Conservation (phyloP, 345 rosid species). For the Dovyalis caffra region DNA sequence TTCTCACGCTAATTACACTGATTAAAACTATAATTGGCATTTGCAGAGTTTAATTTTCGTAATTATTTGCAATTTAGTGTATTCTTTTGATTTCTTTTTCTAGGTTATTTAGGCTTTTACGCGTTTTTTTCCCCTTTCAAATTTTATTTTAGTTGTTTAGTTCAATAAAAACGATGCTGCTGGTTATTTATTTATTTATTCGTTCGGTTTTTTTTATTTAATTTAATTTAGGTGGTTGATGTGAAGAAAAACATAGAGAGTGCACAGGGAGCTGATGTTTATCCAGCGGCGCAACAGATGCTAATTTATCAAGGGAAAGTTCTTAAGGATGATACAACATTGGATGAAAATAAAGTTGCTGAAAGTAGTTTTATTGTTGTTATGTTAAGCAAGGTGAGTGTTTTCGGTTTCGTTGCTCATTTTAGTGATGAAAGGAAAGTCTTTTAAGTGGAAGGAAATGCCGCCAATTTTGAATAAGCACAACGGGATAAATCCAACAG, state of each 20-base stretch:
- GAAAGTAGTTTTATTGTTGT: conserved; percentile 30
- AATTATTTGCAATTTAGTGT: neutral
- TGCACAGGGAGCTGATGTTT: conserved; percentile 24
- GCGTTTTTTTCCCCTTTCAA: neutral
- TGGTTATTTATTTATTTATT: neutral
- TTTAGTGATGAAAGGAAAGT: neutral
- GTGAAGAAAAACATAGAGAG: conserved; percentile 29
- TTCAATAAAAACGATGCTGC: neutral
- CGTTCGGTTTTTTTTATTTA: neutral
- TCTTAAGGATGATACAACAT: conserved; percentile 27
- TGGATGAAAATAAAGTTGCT: conserved; percentile 29
- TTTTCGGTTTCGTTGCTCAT: neutral
- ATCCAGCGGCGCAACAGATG: conserved; percentile 31
- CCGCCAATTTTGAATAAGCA: neutral
- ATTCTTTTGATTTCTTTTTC: neutral
- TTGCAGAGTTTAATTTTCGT: neutral
- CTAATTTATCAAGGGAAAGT: conserved; percentile 35
- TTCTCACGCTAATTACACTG: neutral
- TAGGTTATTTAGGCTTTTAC: neutral
- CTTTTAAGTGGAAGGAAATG: neutral
- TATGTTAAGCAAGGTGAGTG: conserved; percentile 30
- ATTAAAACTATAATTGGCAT: neutral
- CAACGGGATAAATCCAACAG: neutral
- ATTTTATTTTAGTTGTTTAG: neutral
- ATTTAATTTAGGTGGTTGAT: conserved; percentile 22